These are phyloP conservation scores for Tulasnella sp. DNA, from an alignment of 768 basidiomycete genomes.

Conservation along the genomic window DNA sequence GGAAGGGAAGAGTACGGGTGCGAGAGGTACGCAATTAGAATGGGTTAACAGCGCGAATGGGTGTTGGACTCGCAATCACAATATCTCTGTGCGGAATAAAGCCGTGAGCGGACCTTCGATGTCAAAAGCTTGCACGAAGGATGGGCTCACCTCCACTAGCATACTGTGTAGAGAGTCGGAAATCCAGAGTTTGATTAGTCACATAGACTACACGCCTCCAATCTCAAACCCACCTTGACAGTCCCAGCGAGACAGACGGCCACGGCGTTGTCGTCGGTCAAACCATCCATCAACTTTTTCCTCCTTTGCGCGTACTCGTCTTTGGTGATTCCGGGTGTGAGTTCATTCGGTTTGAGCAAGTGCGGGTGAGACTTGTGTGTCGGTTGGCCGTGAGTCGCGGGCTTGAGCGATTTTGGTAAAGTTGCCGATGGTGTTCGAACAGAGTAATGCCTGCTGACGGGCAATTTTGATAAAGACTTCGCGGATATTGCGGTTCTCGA, in stretches of 20 bases:
- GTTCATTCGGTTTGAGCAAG: slow-evolving; percentile 61
- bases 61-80: slow-evolving; percentile 44
- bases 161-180: background rate
- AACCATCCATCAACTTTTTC: slow-evolving; percentile 61
- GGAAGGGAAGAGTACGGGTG: no score
- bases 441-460: background rate
- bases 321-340: slow-evolving; percentile 76
- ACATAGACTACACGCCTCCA: slow-evolving; percentile 35
- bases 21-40: no score
- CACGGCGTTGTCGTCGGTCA: slow-evolving; percentile 71
- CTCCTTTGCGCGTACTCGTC: slow-evolving; percentile 75
- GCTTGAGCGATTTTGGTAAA: slow-evolving; percentile 45
- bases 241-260: slow-evolving; percentile 67
- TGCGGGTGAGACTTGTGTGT: slow-evolving; percentile 75
- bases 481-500: background rate
- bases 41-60: slow-evolving; percentile 14
- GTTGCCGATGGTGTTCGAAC: background rate
- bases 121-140: no score
- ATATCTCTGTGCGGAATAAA: slow-evolving; percentile 53
- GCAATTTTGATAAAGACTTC: background rate
- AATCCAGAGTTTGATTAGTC: background rate
- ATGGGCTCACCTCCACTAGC: slow-evolving; percentile 20
- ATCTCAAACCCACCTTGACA: slow-evolving; percentile 79
- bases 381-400: slow-evolving; percentile 77
- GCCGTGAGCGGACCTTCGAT: slow-evolving; percentile 35